Evolutionary conservation across 176 grass and related monocot genomes (phyloP), one percentile per base, ranked within the genome.

Genomic region (Musa troglodytarum): DNA sequence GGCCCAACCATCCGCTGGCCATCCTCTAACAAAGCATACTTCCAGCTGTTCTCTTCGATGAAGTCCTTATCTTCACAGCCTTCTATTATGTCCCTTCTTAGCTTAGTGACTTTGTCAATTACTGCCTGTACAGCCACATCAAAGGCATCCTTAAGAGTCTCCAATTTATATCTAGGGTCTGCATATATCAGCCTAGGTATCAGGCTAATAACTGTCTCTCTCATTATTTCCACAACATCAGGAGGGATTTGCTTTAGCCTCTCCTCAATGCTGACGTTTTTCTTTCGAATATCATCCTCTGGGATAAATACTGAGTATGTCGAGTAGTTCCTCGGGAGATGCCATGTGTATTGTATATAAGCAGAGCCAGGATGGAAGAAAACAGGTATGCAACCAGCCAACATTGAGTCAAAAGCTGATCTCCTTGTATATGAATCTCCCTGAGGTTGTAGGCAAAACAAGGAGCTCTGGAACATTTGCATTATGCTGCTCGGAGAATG

Each of bases 311-410:
- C 81, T 23, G 92, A 95, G 80, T 95, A 95, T 0, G 82, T 71
- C n/a, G 85, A 10, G 71, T 90, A 73, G 73, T 82, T 81, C 26
- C 14, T 76, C 6, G 88, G 92, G 9, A 95, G 71, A 72, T 88
- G 84, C 88, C 92, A 95, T 12, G 70, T 73, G 83, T 95, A 92
- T 72, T 96, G 92, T 55, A 87, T 83, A 71, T 89, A 96, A 79
- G 88, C 92, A 63, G 92, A 87, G 34, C 77, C 72, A 0, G 86
- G 88, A 77, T 83, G 82, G 81, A 96, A 92, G 72, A 96, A 92
- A 25, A 96, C 88, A 19, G 88, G 92, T 52, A 96, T 83, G 77
- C 92, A 96, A 1, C 92, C 88, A 22, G 92, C 88, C 5, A 96
- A 69, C 77, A 96, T 66, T 64, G 92, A 76, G 66, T 89, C 89